phyloP scores from a whole-genome alignment of 257 asterid species.

The Phtheirospermum japonicum region DNA sequence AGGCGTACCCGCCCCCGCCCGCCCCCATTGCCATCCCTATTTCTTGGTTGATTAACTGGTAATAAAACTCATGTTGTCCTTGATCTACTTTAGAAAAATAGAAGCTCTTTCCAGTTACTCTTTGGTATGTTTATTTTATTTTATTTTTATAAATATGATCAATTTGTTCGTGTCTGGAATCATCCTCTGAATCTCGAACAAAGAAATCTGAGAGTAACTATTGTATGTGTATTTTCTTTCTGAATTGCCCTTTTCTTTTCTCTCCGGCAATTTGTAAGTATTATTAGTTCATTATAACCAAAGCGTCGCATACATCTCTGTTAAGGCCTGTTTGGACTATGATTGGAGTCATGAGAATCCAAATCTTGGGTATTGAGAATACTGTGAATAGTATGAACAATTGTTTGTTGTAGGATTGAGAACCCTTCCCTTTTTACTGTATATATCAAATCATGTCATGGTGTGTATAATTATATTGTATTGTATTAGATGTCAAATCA shows the following conservation, averaged over 20 bases:
- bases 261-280: too few species aligned
- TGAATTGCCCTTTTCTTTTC: neutral
- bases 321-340: too few species aligned
- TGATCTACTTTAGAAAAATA: neutral
- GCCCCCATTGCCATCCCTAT: too few species aligned
- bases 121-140: neutral
- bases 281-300: neutral
- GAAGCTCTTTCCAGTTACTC: neutral
- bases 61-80: neutral
- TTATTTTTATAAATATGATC: conserved; percentile 10
- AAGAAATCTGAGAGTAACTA: neutral
- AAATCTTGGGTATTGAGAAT: too few species aligned
- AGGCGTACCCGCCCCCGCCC: too few species aligned
- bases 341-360: too few species aligned
- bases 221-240: neutral
- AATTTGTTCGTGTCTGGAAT: conserved; percentile 15
- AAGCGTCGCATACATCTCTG: neutral
- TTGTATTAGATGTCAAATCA: too few species aligned
- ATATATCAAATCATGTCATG: too few species aligned
- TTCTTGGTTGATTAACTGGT: neutral
- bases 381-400: too few species aligned
- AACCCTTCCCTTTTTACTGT: too few species aligned
- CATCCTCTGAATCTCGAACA: conserved; percentile 4
- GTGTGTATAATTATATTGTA: too few species aligned
- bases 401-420: too few species aligned